Percentiles rank a stretch among this genome's conserved stretches.
phyloP scores from a whole-genome alignment of 495 filamentous ascomycete species.

The Oleoguttula mirabilis region DNA sequence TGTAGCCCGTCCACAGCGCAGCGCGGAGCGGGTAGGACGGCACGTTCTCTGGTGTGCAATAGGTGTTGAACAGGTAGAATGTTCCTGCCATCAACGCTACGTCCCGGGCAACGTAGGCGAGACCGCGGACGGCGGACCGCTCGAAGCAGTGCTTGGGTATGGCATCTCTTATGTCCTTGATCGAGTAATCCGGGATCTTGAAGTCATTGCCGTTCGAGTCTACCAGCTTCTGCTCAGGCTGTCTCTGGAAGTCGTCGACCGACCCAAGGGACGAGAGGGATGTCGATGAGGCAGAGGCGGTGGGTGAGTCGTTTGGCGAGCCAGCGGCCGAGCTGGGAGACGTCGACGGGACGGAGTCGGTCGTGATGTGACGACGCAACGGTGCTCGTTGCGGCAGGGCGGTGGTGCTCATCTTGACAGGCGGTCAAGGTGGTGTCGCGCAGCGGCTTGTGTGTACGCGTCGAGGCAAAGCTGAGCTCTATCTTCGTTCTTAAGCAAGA shows the following conservation, averaged over 20 bases:
- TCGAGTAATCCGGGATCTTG: constrained; percentile 61
- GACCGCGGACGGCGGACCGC: constrained; percentile 48
- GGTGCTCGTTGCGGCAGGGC: constrained; percentile 40
- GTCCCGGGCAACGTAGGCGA: constrained; percentile 61
- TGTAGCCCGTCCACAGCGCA: constrained; percentile 52
- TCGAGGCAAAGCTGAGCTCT: no score
- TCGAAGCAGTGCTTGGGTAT: constrained; percentile 76
- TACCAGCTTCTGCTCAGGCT: constrained; percentile 30
- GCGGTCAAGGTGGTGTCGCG: no score
- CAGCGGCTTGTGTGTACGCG: no score
- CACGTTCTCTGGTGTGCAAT: constrained; percentile 44
- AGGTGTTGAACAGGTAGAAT: constrained; percentile 57
- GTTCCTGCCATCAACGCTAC: constrained; percentile 47
- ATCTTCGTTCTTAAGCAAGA: no score
- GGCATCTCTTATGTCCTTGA: constrained; percentile 69
- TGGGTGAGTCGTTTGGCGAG: constrained; percentile 60
- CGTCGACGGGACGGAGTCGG: constrained; percentile 41
- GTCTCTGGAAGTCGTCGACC: constrained; percentile 35
- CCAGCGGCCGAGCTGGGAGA: constrained; percentile 48
- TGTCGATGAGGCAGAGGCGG: constrained; percentile 70
- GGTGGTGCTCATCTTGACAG: constrained; percentile 43
- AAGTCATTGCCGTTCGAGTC: constrained; percentile 68
- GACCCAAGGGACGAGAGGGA: constrained; percentile 84
- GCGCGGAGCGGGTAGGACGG: constrained; percentile 40
- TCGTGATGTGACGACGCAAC: constrained; percentile 40